Base-by-base conservation (phyloP, 2,329 filamentous ascomycete species). In the Trichoderma endophyticum region DNA sequence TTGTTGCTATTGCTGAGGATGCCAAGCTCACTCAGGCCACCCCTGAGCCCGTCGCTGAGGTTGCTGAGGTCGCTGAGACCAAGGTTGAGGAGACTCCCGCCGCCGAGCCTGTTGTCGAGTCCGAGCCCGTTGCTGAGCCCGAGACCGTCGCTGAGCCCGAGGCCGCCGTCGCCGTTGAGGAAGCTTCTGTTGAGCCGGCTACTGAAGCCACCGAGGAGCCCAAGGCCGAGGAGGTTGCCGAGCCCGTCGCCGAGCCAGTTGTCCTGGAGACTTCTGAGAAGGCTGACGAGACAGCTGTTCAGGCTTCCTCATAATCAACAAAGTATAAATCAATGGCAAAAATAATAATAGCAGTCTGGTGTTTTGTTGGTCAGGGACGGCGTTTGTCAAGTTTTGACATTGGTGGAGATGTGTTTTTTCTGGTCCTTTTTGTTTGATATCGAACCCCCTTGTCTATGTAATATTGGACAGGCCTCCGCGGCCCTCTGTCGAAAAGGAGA, bases 171-270 rank as follows among this genome's bases (percentile, higher is more conserved):
- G 48, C 21, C 34, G 39, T 26, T 15, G 51, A 65, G 48, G 67
- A 68, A 14, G 51, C 36, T 57, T 59, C 24, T 64, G 62, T 66
- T 57, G 74, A 59, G 54, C 39, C 65, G 6, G 43, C 57, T 30
- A 11, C 30, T n/a, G 65, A 71, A 18, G 59, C 68, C 14, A 48
- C 71, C 56, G 54, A 71, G 21, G 61, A 71, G 71, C 30, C 36
- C n/a, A 60, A 75, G 54, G 72, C 48, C 9, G 67, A 74, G 63
- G 70, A 71, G 39, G 71, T 56, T 65, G 61, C 24, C 32, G 69
- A 65, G 39, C 28, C 70, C 56, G 18, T 56, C 30, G 69, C 51
- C 15, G 59, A 63, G n/a, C 21, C 51, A 12, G 59, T 43, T 28
- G 63, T 36, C 64, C 21, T 28, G 6, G 56, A 69, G 56, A 69